phyloP scores from a whole-genome alignment of 169 alveolate species.

The Plasmodium vivax region DNA sequence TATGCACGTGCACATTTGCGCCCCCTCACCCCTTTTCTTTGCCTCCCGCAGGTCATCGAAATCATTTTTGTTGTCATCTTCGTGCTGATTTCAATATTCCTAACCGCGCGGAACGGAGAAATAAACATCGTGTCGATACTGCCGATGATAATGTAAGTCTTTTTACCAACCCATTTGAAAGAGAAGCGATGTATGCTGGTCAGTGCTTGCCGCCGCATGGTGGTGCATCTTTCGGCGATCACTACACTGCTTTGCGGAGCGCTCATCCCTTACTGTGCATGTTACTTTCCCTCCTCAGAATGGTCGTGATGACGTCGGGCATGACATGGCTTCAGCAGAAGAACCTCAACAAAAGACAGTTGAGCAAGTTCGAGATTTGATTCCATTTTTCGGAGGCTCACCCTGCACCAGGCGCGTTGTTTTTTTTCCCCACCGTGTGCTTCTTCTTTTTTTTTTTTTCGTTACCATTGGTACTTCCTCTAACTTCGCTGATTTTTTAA shows the following conservation, averaged over 20 bases:
- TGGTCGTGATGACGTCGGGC: conserved; percentile 48
- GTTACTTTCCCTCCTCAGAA: conserved; percentile 18
- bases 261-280: neutral
- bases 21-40: neutral
- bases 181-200: neutral
- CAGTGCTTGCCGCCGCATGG: neutral
- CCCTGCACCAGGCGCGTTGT: neutral
- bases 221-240: neutral
- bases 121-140: conserved; percentile 20
- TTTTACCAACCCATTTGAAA: neutral
- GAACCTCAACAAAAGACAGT: conserved; percentile 9
- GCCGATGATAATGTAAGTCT: conserved; percentile 40
- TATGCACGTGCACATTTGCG: neutral
- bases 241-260: neutral
- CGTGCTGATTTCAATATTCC: conserved; percentile 25
- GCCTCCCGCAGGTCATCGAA: conserved; percentile 17
- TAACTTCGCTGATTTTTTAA: neutral
- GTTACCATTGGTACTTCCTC: neutral
- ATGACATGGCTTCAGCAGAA: conserved; percentile 63
- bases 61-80: conserved; percentile 29
- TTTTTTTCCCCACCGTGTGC: neutral
- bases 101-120: conserved; percentile 62
- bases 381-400: neutral
- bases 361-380: conserved; percentile 10
- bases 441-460: neutral